Base-by-base conservation (phyloP, 129 eudicot genomes). In the Saussurea involucrata region DNA sequence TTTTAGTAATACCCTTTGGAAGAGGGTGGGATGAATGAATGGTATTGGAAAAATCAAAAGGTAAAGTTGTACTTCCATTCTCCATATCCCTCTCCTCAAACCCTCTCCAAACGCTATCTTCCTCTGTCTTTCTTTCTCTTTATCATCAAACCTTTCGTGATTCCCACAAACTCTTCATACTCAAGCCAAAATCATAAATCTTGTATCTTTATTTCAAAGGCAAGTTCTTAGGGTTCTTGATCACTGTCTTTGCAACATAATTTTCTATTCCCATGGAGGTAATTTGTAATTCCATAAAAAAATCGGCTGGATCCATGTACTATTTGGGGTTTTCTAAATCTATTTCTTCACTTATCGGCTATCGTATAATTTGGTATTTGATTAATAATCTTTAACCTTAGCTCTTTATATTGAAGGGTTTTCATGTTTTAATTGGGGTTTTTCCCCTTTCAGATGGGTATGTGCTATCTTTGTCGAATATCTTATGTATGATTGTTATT, bases 31-130 rank as follows among this genome's bases (percentile, higher is more conserved):
- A 68, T 77, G 69, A 27, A n/a, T n/a, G n/a, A 77, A 77, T 69
- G 69, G 77, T 63, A 17, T 79, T 79, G 83, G 78, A 70, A 79
- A 79, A 79, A 79, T 28, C 76, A 79, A 79, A 79, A 79, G 83
- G 83, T 79, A 71, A 79, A 79, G 83, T 71, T 71, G 73, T 72
- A 72, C 80, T 74, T 80, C 44, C 66, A 28, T 27, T 33, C 34
- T 53, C 83, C 24, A 31, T 40, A 31, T 40, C 24, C 69, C 44
- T 55, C 70, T 13, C 74, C 78, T 72, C 74, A 73, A 79, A 79
- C 78, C 34, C 74, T 72, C 74, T 73, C 33, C 44, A 71, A 66
- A 80, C 68, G 74, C 83, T 73, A 72, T 80, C 83, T 72, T 46
- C 58, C 76, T 27, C 29, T n/a, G 27, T 72, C 36, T 66, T 40